Percentiles rank a stretch among this genome's conserved stretches.
These are phyloP conservation scores for Zizania palustris DNA, from an alignment of 202 grass and related monocot genomes.

Conservation along the genomic window DNA sequence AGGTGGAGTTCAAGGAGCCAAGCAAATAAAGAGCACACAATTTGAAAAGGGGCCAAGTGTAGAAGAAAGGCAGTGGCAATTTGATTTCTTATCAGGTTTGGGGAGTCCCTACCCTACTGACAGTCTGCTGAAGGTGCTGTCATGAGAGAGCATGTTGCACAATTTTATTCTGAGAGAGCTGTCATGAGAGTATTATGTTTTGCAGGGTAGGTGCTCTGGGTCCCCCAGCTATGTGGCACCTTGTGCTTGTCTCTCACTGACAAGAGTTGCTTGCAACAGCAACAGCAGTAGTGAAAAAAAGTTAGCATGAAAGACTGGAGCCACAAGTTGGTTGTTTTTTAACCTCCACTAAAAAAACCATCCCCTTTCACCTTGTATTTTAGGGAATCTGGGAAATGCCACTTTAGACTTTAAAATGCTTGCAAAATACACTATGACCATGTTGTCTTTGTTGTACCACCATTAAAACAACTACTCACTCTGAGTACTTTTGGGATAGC, in stretches of 20 bases:
- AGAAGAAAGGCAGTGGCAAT: background rate
- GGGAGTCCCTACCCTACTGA: conserved; percentile 4
- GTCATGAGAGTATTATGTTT: background rate
- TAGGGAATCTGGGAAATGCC: too few species aligned
- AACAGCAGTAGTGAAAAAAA: background rate
- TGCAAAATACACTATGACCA: too few species aligned
- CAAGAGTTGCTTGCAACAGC: conserved; percentile 7
- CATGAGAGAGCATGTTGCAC: conserved; percentile 34
- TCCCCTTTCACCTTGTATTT: too few species aligned
- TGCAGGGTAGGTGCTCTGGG: conserved; percentile 4
- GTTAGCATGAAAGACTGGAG: too few species aligned
- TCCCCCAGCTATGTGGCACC: conserved; percentile 6
- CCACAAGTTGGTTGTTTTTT: too few species aligned
- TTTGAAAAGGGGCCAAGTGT: conserved; percentile 11
- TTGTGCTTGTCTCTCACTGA: background rate
- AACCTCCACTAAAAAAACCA: too few species aligned
- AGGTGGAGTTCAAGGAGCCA: conserved; percentile 28
- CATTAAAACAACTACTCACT: too few species aligned
- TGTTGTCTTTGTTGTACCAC: too few species aligned
- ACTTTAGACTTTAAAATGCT: too few species aligned
- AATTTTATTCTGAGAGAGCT: conserved; percentile 9
- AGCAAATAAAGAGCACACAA: background rate
- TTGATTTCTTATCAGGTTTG: conserved; percentile 17
- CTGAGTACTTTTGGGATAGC: too few species aligned
- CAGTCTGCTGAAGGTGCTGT: conserved; percentile 38